Evolutionary conservation across 495 filamentous ascomycete genomes (phyloP), one percentile per base, ranked within the genome.

Genomic region (Tuber magnatum): DNA sequence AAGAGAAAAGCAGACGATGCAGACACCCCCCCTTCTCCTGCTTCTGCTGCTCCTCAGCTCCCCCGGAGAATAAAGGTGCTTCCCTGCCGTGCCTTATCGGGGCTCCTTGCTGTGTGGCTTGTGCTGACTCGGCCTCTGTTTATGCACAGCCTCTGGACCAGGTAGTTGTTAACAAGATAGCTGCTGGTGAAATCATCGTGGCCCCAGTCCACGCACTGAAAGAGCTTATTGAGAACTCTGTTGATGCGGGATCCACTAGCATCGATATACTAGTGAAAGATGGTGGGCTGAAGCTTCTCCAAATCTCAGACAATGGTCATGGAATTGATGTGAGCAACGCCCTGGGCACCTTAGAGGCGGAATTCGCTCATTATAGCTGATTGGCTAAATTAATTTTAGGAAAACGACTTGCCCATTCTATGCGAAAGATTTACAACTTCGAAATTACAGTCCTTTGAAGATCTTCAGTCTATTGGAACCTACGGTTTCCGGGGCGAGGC

Each of bases 401-500:
- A 89, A 85, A 94, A 97, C 75, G 96, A 99, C 84, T 83, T 99
- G 51, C 87, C 94, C 0, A 97, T 99, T 69, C 88, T 98, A 38
- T 99, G 96, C 81, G 95, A 98, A 81, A 89, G 96, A 73, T 97
- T 97, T 81, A 99, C 96, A 28, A 99, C 96, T 0, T 97, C 94
- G 40, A 99, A 98, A 80, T 84, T 99, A 43, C 94, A 97, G 80
- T 90, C 90, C 46, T 98, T 99, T 78, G 96, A 99, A 82, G 96
- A 99, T 83, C 87, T 99, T 73, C 89, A 89, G 22, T 92, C 89
- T 32, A 98, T 99, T 77, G 90, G 90, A 41, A 98, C 96, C 22
- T 99, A 99, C 83, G 96, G 96, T 41, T 99, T 99, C 82, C 92
- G 96, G 42, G 96, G 96, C 70, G 96, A 99, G 85, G 96, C 96